These are phyloP conservation scores for Taiozyma sp. DNA, from an alignment of 1,139 yeast genomes.

Conservation along the genomic window DNA sequence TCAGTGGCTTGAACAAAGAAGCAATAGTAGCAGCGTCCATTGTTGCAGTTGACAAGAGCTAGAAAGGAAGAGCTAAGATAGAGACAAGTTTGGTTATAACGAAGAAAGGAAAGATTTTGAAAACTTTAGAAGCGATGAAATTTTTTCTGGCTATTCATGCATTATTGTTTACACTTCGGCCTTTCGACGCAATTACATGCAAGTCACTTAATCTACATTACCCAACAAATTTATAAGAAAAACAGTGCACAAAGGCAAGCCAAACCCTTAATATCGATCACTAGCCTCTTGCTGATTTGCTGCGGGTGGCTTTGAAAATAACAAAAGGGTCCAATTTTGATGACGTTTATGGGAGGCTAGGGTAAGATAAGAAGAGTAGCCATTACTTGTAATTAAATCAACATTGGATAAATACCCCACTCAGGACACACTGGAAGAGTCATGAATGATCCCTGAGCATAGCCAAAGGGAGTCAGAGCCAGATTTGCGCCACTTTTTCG, in stretches of 20 bases:
- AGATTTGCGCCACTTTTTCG: not conserved
- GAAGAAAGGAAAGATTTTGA: not conserved
- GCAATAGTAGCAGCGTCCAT: constrained; percentile 18
- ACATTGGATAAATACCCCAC: not conserved
- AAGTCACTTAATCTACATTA: not conserved
- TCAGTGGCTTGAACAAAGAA: constrained; percentile 18
- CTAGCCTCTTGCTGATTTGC: not conserved
- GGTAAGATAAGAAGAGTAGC: not conserved
- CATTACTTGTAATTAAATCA: not conserved
- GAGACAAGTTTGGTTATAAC: too few species aligned
- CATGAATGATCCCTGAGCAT: not conserved
- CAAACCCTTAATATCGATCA: not conserved
- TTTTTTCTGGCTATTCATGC: not conserved
- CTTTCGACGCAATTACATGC: not conserved
- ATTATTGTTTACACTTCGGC: not conserved
- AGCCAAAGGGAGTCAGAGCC: not conserved
- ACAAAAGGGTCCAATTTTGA: not conserved
- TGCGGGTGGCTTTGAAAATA: not conserved
- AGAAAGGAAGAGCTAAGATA: not conserved
- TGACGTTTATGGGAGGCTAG: not conserved
- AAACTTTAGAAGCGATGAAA: not conserved
- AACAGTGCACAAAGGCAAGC: not conserved
- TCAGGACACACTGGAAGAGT: not conserved
- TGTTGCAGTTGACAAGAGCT: not conserved
- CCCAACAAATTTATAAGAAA: not conserved